A percentile compares a stretch with the other conserved stretches of the same genome.
Conservation (phyloP, 371 early-diverging fungal species). For the Syncephalastrum racemosum region DNA sequence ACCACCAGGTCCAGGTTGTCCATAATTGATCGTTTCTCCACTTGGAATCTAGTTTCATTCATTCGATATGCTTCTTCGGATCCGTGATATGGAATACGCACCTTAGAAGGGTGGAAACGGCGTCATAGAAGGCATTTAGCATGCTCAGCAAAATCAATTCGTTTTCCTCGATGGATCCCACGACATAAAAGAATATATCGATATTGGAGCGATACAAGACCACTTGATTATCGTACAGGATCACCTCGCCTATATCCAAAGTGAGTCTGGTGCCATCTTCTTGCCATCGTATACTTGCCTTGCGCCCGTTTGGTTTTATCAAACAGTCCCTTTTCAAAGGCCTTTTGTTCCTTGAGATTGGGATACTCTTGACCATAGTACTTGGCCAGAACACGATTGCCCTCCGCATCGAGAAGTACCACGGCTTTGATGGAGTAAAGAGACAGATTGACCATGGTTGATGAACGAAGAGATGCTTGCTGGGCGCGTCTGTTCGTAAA, state of each 20-base stretch:
- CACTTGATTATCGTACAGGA: slow-evolving; percentile 88
- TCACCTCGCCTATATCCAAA: slow-evolving; percentile 68
- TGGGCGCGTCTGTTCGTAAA: too few species aligned
- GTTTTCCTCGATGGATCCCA: slow-evolving; percentile 92
- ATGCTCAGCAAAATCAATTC: slow-evolving; percentile 84
- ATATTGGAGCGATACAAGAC: slow-evolving; percentile 83
- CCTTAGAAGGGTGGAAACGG: slow-evolving; percentile 82
- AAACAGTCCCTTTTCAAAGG: slow-evolving; percentile 90
- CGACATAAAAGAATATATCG: slow-evolving; percentile 89
- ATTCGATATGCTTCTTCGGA: background rate
- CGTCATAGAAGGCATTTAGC: slow-evolving; percentile 83
- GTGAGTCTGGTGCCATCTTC: slow-evolving; percentile 1
- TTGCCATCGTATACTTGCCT: slow-evolving; percentile 29
- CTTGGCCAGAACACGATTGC: slow-evolving; percentile 90
- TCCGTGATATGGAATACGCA: slow-evolving; percentile 22
- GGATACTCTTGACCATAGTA: slow-evolving; percentile 71
- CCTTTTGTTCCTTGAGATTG: slow-evolving; percentile 83
- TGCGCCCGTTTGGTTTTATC: slow-evolving; percentile 83
- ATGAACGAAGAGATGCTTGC: too few species aligned
- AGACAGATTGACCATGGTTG: slow-evolving; percentile 74
- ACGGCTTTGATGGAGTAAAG: slow-evolving; percentile 87
- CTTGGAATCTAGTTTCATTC: slow-evolving; percentile 63
- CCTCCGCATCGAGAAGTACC: slow-evolving; percentile 89
- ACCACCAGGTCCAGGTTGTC: slow-evolving; percentile 91
- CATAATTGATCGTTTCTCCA: slow-evolving; percentile 88